phyloP scores from a whole-genome alignment of 352 stramenopile species.

The Phytophthora pluvialis region DNA sequence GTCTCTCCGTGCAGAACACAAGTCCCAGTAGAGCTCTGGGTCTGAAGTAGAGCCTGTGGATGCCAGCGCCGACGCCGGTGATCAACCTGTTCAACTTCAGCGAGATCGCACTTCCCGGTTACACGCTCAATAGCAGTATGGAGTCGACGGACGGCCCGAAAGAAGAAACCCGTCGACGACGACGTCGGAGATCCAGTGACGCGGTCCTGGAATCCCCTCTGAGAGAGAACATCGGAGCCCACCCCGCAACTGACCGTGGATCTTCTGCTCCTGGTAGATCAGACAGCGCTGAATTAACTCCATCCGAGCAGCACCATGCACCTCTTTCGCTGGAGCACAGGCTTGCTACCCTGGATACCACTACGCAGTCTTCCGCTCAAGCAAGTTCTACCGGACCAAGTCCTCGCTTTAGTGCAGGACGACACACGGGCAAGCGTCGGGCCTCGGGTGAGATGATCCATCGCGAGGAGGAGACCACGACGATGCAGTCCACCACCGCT shows the following conservation, averaged over 20 bases:
- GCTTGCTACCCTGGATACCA: not conserved
- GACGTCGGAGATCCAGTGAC: slow-evolving; percentile 17
- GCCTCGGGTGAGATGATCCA: slow-evolving; percentile 33
- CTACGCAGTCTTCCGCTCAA: slow-evolving; percentile 1
- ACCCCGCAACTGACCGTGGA: slow-evolving; percentile 18
- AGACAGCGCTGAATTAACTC: slow-evolving; percentile 9
- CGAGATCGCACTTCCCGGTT: not conserved
- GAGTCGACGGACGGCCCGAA: slow-evolving; percentile 9
- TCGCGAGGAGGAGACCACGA: slow-evolving; percentile 19
- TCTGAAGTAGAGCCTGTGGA: slow-evolving; percentile 3
- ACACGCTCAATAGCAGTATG: slow-evolving; percentile 7
- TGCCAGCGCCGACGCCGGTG: slow-evolving; percentile 8
- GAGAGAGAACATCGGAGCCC: slow-evolving; percentile 9
- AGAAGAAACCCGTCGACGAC: slow-evolving; percentile 18
- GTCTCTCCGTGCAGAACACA: not conserved
- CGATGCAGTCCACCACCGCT: slow-evolving; percentile 1
- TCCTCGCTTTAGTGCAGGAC: not conserved
- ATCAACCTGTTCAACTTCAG: not conserved
- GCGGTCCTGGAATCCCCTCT: slow-evolving; percentile 8
- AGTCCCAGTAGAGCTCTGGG: not conserved
- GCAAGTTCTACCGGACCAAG: not conserved
- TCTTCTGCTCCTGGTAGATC: slow-evolving; percentile 25
- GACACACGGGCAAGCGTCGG: slow-evolving; percentile 31
- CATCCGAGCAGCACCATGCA: slow-evolving; percentile 18
- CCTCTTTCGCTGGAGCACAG: slow-evolving; percentile 2